phyloP scores from a whole-genome alignment of 768 basidiomycete species.

The Pisolithus orientalis region DNA sequence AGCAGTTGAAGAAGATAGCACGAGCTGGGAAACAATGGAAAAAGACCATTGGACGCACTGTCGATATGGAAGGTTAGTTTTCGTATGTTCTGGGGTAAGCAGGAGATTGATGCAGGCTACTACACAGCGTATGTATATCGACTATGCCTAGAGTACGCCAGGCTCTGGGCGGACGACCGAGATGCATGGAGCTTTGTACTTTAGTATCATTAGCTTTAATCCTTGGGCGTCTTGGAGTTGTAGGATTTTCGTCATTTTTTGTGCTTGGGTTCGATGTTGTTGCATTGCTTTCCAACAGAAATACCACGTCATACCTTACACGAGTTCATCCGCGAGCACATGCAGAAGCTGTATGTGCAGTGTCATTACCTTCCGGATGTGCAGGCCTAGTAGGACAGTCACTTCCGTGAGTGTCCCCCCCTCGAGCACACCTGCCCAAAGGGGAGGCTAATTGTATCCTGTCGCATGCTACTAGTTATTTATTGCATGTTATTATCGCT shows the following conservation, averaged over 20 bases:
- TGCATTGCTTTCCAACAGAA: no score
- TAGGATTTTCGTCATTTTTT: background rate
- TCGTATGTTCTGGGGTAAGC: background rate
- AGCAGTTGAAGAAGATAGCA: constrained; percentile 73
- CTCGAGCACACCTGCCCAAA: no score
- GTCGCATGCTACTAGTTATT: no score
- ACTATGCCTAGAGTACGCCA: constrained; percentile 82
- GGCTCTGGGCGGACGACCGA: constrained; percentile 80
- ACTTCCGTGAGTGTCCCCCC: no score
- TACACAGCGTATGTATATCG: constrained; percentile 76
- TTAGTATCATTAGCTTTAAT: constrained; percentile 2
- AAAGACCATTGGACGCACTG: constrained; percentile 67
- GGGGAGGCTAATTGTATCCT: no score
- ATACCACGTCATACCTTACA: no score
- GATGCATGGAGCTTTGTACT: constrained; percentile 50
- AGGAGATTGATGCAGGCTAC: background rate
- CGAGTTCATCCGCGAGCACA: no score
- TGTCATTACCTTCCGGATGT: no score
- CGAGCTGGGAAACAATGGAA: constrained; percentile 93
- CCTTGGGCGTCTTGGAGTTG: background rate
- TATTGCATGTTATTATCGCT: no score
- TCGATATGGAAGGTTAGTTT: constrained; percentile 87
- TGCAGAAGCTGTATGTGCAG: no score
- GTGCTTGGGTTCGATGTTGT: background rate
- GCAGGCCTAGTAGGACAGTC: no score